These are phyloP conservation scores for Cyberlindnera xylosilytica DNA, from an alignment of 805 yeast species.

Conservation along the genomic window DNA sequence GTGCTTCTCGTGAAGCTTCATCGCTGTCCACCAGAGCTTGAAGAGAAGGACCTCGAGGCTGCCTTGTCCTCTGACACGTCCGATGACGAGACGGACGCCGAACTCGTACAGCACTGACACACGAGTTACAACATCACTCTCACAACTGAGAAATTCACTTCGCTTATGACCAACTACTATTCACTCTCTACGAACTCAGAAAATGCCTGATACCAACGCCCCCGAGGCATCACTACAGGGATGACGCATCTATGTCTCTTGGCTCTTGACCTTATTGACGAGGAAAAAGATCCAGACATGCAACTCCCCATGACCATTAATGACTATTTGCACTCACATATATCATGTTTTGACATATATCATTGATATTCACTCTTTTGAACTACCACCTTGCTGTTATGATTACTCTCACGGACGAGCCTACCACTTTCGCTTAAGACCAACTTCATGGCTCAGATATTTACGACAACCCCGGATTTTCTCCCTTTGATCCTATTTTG, in stretches of 20 bases:
- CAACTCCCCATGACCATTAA: background rate
- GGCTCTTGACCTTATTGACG: too few species aligned
- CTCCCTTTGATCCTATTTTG: too few species aligned
- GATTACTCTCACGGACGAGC: too few species aligned
- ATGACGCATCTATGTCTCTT: too few species aligned
- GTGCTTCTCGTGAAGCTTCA: constrained; percentile 19
- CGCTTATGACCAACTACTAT: background rate
- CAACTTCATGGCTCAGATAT: too few species aligned
- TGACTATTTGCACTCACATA: background rate
- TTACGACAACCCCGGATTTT: too few species aligned
- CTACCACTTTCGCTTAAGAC: too few species aligned
- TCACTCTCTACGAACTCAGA: constrained; percentile 1
- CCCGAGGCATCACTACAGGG: too few species aligned
- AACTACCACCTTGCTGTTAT: background rate
- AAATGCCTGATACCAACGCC: too few species aligned
- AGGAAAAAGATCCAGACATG: too few species aligned
- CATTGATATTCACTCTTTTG: constrained; percentile 5
- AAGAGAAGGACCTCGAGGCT: constrained; percentile 5
- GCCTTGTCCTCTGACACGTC: background rate
- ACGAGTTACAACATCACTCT: too few species aligned
- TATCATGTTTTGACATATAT: background rate
- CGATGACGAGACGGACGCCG: background rate
- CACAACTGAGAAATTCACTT: too few species aligned
- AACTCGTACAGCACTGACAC: background rate
- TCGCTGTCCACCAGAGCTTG: constrained; percentile 13